Evolutionary conservation across 257 asterid genomes (phyloP).

Genomic region (Nicotiana knightiana): DNA sequence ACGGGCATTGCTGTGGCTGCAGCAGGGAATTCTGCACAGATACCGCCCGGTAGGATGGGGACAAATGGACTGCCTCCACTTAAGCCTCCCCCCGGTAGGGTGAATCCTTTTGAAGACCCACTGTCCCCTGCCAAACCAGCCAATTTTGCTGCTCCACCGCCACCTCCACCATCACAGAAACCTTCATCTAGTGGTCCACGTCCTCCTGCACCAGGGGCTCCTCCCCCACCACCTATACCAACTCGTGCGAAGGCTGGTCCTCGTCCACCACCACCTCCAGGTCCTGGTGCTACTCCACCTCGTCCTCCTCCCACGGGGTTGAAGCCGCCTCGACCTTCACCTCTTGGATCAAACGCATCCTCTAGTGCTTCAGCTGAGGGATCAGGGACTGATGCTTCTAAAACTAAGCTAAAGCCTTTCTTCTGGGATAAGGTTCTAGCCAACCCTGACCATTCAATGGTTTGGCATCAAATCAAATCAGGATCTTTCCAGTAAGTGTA

Average conservation of each 20-base stretch:
- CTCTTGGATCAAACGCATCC: slow-evolving; percentile 45
- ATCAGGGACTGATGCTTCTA: slow-evolving; percentile 41
- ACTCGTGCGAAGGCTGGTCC: slow-evolving; percentile 16
- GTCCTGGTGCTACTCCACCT: slow-evolving; percentile 28
- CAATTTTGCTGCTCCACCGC: slow-evolving; percentile 11
- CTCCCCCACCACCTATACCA: slow-evolving; percentile 27
- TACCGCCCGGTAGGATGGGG: slow-evolving; percentile 21
- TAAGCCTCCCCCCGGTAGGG: slow-evolving; percentile 70
- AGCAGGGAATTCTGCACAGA: slow-evolving; percentile 18
- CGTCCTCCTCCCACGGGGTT: slow-evolving; percentile 45
- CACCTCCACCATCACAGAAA: slow-evolving; percentile 28
- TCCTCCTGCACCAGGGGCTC: slow-evolving; percentile 27
- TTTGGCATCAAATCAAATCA: slow-evolving; percentile 93
- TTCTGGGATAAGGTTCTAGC: slow-evolving; percentile 96
- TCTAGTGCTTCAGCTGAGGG: slow-evolving; percentile 31
- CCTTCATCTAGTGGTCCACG: slow-evolving; percentile 28
- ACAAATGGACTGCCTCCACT: slow-evolving; percentile 40
- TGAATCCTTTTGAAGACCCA: slow-evolving; percentile 21
- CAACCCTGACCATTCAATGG: slow-evolving; percentile 87
- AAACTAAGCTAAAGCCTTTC: slow-evolving; percentile 89
- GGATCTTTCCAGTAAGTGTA: slow-evolving; percentile 87
- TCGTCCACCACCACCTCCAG: slow-evolving; percentile 35
- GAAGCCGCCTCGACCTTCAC: slow-evolving; percentile 45
- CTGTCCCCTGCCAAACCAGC: slow-evolving; percentile 2
- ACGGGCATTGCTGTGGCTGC: slow-evolving; percentile 24